phyloP scores from a whole-genome alignment of 2,329 filamentous ascomycete genomes.

The Diaporthe vaccinii region DNA sequence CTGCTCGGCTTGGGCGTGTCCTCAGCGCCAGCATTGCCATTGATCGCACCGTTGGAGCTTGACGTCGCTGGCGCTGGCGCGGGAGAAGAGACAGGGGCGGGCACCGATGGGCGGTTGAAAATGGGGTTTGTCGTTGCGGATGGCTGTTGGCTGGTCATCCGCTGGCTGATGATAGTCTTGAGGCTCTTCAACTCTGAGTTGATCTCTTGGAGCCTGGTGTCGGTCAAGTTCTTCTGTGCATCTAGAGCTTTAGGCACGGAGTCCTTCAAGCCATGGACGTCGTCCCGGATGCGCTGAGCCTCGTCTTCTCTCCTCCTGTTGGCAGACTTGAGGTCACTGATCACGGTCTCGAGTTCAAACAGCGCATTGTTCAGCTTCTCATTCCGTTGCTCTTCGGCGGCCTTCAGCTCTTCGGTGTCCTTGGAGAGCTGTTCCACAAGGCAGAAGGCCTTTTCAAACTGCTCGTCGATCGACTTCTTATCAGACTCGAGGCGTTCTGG shows the following conservation, averaged over 20 bases:
- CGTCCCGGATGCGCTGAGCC: constrained; percentile 85
- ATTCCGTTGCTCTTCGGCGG: constrained; percentile 86
- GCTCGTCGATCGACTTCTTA: constrained; percentile 91
- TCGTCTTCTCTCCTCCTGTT: constrained; percentile 89
- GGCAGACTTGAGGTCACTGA: constrained; percentile 84
- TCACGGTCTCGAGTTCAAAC: constrained; percentile 85
- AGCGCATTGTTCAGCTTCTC: constrained; percentile 86
- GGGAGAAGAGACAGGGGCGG: constrained; percentile 43
- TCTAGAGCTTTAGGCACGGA: constrained; percentile 90
- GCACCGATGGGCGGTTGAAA: constrained; percentile 47
- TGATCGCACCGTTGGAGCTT: constrained; percentile 45
- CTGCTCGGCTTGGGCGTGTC: constrained; percentile 51
- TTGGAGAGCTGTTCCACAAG: constrained; percentile 92
- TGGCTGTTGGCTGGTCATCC: constrained; percentile 60
- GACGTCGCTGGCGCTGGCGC: constrained; percentile 45
- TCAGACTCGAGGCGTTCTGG: constrained; percentile 94
- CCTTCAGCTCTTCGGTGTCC: constrained; percentile 90
- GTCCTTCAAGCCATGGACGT: constrained; percentile 85
- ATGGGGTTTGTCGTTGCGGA: constrained; percentile 47
- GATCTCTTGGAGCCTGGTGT: constrained; percentile 85
- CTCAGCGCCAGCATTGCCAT: constrained; percentile 45
- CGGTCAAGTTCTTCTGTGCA: constrained; percentile 86
- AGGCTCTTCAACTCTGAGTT: constrained; percentile 90
- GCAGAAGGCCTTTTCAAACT: constrained; percentile 92
- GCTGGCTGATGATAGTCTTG: constrained; percentile 84